These are phyloP conservation scores for Colletotrichum sublineola DNA, from an alignment of 2,329 filamentous ascomycete species.

Conservation along the genomic window DNA sequence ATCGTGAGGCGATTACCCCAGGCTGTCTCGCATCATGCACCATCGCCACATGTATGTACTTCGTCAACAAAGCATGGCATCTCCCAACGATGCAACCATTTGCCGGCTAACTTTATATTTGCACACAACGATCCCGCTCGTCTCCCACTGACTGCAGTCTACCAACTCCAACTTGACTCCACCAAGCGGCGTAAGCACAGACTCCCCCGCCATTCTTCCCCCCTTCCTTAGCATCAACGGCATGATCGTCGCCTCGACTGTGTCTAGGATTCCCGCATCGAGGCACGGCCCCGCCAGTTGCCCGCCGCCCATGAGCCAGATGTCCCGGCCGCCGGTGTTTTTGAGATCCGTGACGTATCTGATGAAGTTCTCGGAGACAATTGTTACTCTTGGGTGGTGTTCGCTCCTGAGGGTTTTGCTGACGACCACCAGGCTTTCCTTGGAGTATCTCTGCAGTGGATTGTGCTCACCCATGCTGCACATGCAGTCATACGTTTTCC, in stretches of 20 bases:
- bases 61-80: slow-evolving; percentile 18
- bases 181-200: background rate
- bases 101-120: slow-evolving; percentile 33
- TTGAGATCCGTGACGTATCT: slow-evolving; percentile 45
- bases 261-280: slow-evolving; percentile 49
- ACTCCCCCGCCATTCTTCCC: slow-evolving; percentile 44
- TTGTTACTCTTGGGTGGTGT: slow-evolving; percentile 46
- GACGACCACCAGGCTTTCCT: slow-evolving; percentile 49
- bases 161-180: slow-evolving; percentile 37
- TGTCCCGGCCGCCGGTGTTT: slow-evolving; percentile 44
- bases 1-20: background rate
- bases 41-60: background rate
- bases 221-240: slow-evolving; percentile 47
- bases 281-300: slow-evolving; percentile 48
- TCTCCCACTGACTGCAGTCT: slow-evolving; percentile 34
- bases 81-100: slow-evolving; percentile 29
- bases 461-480: slow-evolving; percentile 39
- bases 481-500: slow-evolving; percentile 52
- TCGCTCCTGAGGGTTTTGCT: slow-evolving; percentile 44
- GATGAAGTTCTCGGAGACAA: slow-evolving; percentile 44
- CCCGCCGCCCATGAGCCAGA: slow-evolving; percentile 55
- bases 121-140: slow-evolving; percentile 46
- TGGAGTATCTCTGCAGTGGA: slow-evolving; percentile 43
- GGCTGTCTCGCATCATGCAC: background rate
- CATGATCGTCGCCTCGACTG: slow-evolving; percentile 49